Percentiles rank a stretch among this genome's conserved stretches.
Conservation (phyloP, 352 stramenopile species). For the Globisporangium mamillatum region DNA sequence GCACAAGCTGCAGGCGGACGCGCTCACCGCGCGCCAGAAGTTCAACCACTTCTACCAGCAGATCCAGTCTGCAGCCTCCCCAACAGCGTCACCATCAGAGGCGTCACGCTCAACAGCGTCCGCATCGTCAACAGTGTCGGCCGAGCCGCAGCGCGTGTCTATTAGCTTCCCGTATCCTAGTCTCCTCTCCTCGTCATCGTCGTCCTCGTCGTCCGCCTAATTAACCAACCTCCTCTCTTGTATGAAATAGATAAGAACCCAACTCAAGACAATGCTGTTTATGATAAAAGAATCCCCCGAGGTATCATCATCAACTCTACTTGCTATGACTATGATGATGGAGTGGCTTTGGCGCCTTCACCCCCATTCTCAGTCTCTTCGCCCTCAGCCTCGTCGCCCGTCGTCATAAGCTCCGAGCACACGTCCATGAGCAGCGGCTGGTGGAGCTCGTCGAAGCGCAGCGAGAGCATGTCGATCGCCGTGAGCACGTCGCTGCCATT, state of each 20-base stretch:
- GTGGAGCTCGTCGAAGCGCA: constrained; percentile 61
- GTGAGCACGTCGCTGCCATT: constrained; percentile 51
- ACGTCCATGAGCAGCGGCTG: constrained; percentile 65
- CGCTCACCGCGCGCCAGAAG: constrained; percentile 40
- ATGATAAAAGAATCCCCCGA: neutral
- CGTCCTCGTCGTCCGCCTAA: neutral
- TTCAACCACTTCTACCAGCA: constrained; percentile 33
- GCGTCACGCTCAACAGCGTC: neutral
- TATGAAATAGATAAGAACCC: constrained; percentile 9
- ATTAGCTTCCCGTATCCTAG: constrained; percentile 21
- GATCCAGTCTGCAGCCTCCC: neutral
- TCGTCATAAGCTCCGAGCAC: constrained; percentile 52
- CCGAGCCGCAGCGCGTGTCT: constrained; percentile 11
- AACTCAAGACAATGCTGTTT: neutral
- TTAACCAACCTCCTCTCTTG: constrained; percentile 2
- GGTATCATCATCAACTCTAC: too few relatives aligned
- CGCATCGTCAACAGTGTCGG: neutral
- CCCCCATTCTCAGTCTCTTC: neutral
- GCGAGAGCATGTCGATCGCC: constrained; percentile 74
- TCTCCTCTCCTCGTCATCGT: constrained; percentile 6
- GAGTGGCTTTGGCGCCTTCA: neutral
- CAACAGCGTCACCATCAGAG: neutral
- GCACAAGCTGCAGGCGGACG: constrained; percentile 53
- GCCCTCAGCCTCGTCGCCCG: constrained; percentile 35
- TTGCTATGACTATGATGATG: neutral